Conservation (phyloP, 2,329 filamentous ascomycete genomes). For the Cladophialophora bantiana region DNA sequence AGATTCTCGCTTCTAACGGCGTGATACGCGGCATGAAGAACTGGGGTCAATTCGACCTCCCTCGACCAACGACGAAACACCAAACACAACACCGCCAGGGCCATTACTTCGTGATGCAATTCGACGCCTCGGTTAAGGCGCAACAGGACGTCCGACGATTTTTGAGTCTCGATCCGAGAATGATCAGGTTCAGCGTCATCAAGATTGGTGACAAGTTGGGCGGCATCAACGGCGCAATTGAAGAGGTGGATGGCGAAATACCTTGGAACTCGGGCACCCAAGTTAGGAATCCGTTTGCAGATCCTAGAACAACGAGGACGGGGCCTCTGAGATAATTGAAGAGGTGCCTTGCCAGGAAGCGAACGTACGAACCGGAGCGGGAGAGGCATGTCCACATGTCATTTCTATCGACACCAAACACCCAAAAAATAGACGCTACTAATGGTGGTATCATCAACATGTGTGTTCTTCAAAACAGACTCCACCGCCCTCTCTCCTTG, state of each 20-base stretch:
- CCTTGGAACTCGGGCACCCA: constrained; percentile 53
- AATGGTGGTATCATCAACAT: constrained; percentile 23
- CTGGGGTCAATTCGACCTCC: constrained; percentile 92
- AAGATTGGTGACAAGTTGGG: constrained; percentile 77
- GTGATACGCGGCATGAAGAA: constrained; percentile 92
- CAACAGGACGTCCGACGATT: constrained; percentile 79
- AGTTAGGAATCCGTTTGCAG: constrained; percentile 8
- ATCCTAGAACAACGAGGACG: constrained; percentile 3
- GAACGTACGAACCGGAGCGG: background rate
- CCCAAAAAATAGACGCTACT: constrained; percentile 30
- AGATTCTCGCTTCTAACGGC: constrained; percentile 55
- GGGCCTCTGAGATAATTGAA: background rate
- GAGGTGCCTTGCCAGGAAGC: background rate
- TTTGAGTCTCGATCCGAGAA: constrained; percentile 82
- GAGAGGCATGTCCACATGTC: constrained; percentile 29
- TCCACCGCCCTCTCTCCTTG: constrained; percentile 52
- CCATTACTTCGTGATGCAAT: constrained; percentile 98
- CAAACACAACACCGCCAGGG: constrained; percentile 83
- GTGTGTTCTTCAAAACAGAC: constrained; percentile 49
- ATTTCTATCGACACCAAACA: constrained; percentile 22
- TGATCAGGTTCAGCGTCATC: constrained; percentile 86
- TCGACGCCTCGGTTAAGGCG: constrained; percentile 77
- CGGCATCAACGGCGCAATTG: constrained; percentile 68
- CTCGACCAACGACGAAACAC: constrained; percentile 77
- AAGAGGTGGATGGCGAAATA: constrained; percentile 62